Percentiles rank a stretch among this genome's conserved stretches.
Conservation (phyloP, 768 basidiomycete species). For the Suillus ampliporus region DNA sequence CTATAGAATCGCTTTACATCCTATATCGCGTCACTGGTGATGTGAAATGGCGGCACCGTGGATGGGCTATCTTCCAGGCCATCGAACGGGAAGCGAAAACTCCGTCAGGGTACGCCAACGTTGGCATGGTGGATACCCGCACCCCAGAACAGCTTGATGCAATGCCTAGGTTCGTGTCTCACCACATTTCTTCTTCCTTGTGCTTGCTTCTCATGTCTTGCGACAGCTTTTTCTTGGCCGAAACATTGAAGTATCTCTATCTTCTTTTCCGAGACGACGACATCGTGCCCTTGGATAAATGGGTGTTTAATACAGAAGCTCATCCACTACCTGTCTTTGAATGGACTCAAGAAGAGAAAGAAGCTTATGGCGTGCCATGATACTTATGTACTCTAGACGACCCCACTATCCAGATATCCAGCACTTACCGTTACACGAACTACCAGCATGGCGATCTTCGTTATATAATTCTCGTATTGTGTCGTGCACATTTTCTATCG, state of each 20-base stretch:
- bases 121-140: conserved; percentile 52
- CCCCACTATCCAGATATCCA: not conserved
- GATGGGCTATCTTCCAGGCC: conserved; percentile 73
- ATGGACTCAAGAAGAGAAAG: conserved; percentile 62
- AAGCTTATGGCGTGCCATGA: conserved; percentile 43
- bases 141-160: conserved; percentile 51
- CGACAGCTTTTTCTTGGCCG: conserved; percentile 57
- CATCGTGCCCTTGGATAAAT: conserved; percentile 55
- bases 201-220: not conserved
- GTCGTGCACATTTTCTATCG: not conserved
- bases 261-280: conserved; percentile 72
- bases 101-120: conserved; percentile 62
- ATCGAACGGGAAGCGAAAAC: conserved; percentile 66
- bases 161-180: conserved; percentile 74
- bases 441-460: not conserved
- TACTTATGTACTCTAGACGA: not conserved
- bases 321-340: conserved; percentile 77
- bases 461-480: not conserved
- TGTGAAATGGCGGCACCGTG: conserved; percentile 69
- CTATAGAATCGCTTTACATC: conserved; percentile 74
- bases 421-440: not conserved
- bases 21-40: conserved; percentile 76
- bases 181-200: conserved; percentile 22
- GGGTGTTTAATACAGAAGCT: conserved; percentile 75
- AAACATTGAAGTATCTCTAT: conserved; percentile 77